Evolutionary conservation across 202 grass and related monocot genomes (phyloP), one percentile per base, ranked within the genome.

Genomic region (Digitaria exilis): DNA sequence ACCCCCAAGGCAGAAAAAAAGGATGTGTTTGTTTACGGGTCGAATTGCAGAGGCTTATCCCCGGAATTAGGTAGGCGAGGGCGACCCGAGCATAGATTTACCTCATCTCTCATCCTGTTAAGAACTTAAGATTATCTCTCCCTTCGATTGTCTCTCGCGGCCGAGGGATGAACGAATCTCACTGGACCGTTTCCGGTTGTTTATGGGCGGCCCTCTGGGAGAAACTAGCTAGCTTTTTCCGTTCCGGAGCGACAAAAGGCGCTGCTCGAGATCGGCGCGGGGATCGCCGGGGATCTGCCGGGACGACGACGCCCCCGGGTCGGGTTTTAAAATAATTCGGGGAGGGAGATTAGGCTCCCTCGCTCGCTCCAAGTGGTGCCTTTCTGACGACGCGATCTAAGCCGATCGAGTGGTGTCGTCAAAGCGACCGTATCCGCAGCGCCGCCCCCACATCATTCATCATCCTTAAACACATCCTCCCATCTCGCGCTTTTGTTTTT

Each of bases 211-310:
- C 61, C 59, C 43, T 13, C 37, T n/a, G 37, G 37, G 37, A 39
- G 37, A 8, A 0, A n/a, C n/a, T n/a, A n/a, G n/a, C n/a, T n/a
- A 44, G 51, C 51, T 55, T 81, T 87, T n/a, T n/a, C n/a, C n/a
- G n/a, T n/a, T n/a, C n/a, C 45, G 15, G 71, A n/a, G 29, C 35
- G 70, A 49, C 61, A 87, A 86, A 87, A 87, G 63, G 52, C 71
- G 77, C 31, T 4, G 71, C 28, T 22, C 66, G 69, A 81, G 84
- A 81, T 87, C 85, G 42, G 69, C 77, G 50, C 22, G 25, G 70
- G 35, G 84, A 69, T 87, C 85, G 22, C 41, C 78, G 24, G 80
- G 32, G 84, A 87, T 87, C 84, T 22, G 52, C 78, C 12, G 54
- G 30, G 79, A 82, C 34, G 42, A 76, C 29, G 71, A 82, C 85